These are phyloP conservation scores for Santalum album DNA, from an alignment of 164 flowering plant species.

Conservation along the genomic window DNA sequence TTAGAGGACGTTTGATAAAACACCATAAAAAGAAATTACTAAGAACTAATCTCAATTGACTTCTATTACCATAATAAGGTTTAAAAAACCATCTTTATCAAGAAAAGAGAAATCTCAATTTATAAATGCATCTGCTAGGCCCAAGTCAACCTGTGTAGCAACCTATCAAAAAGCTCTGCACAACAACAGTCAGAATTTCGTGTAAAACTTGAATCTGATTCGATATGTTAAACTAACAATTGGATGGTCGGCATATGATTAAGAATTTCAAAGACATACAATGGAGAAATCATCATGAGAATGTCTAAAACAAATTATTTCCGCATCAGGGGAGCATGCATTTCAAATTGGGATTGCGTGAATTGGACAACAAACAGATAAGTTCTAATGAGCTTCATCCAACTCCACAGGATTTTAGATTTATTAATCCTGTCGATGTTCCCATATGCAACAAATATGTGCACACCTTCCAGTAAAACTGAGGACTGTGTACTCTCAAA, in stretches of 20 bases:
- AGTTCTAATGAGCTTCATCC: too few species aligned
- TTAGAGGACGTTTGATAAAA: constrained; percentile 1
- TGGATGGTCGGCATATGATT: too few species aligned
- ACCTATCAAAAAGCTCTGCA: constrained; percentile 34
- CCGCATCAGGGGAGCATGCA: too few species aligned
- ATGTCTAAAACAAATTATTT: too few species aligned
- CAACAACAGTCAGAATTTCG: too few species aligned
- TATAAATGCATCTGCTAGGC: constrained; percentile 93
- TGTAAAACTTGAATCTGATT: constrained; percentile 1
- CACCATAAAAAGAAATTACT: not conserved
- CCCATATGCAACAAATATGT: not conserved
- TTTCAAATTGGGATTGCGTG: too few species aligned
- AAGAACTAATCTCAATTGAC: not conserved
- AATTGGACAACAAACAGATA: too few species aligned
- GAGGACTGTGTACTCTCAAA: constrained; percentile 61
- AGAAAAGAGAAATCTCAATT: constrained; percentile 83
- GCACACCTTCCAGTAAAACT: constrained; percentile 88
- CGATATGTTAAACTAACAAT: too few species aligned
- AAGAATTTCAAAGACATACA: not conserved
- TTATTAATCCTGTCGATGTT: too few species aligned
- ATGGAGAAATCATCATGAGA: not conserved
- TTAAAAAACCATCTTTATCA: constrained; percentile 70
- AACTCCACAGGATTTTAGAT: too few species aligned
- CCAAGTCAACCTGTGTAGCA: constrained; percentile 79
- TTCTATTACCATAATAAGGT: constrained; percentile 57